Evolutionary conservation across 805 yeast species (phyloP), one percentile per base, ranked within the genome.

Genomic region (Blastobotrys attinorum): DNA sequence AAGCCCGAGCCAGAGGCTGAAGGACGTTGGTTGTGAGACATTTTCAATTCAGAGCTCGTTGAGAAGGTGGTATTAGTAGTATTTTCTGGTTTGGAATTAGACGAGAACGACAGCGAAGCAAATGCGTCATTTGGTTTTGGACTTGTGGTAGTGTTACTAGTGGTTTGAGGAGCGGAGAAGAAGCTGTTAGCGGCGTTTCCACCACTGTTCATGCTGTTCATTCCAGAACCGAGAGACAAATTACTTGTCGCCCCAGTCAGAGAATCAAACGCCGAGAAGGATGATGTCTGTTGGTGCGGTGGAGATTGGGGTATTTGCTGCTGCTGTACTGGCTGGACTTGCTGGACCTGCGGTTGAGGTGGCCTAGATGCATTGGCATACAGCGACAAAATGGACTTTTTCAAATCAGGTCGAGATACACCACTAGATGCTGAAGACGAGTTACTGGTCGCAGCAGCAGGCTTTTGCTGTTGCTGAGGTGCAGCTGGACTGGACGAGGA

Each of bases 361-460:
- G 43, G 32, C 10, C 33, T 41, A 38, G 36, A 40, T 11, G 29
- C 29, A 22, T 18, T 94, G 20, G 71, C 64, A 61, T 92, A 92
- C 42, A 92, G 71, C 20, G 97, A 87, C 47, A 92, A 66, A 47
- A 92, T 92, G 1, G 96, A 86, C 65, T 86, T 86, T 59, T 92
- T 92, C 62, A 92, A 72, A 57, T 90, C 97, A 2, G 92, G 90
- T 57, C 96, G 73, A 27, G 71, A 46, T 17, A 54, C 48, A 13
- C 59, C 53, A 22, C 52, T 40, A 4, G 54, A 48, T 7, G 54
- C 44, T 21, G 46, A 44, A 20, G 50, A 15, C 17, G 57, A 32
- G 16, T 43, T 42, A 15, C 44, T 22, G n/a, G 29, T 34, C 22
- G 45, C 48, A 35, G 50, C 43, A 13, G 44, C 39, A 20, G 44